Base-by-base conservation (phyloP, 805 yeast species). In the Suhomyces canberraensis region DNA sequence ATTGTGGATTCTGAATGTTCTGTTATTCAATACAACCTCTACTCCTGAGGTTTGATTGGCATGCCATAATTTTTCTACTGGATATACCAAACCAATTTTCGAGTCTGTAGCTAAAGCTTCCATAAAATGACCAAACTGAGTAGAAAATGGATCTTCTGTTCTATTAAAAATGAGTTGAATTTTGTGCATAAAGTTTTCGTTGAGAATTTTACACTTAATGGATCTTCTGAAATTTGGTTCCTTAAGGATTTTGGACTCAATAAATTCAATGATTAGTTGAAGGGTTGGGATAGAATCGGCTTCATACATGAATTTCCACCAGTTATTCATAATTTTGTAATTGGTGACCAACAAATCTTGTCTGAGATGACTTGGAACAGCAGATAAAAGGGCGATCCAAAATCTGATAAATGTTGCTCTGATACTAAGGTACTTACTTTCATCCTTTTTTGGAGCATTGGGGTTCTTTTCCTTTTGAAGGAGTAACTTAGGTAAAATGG, bases 131-230 rank as follows among this genome's bases (percentile, higher is more conserved):
- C 73, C 64, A 8, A 54, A 48, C 4, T 58, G 55, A 8, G 64
- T 63, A 2, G 18, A 16, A 13, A 15, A 16, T n/a, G 67, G 65
- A 16, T 16, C 44, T 20, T 41, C 60, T 22, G 44, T 33, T 36
- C 50, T 60, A 19, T 34, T 29, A 27, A 56, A 79, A 3, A 87
- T 55, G 3, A 74, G 67, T 22, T 78, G 74, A 20, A 87, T 46
- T 36, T 78, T 78, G 18, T 71, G 69, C 40, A 88, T 52, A 16
- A 81, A 76, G 69, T 84, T 76, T 52, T 90, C 97, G 48, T 86
- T 87, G 50, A 91, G 73, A 11, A 89, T 73, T 41, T 78, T 77
- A 42, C 87, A 75, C 54, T 89, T 90, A 0, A 88, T 75, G 41
- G 81, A 66, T 50, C 79, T 81, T 46, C 77, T 77, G 53, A 79